A percentile compares a stretch with the other conserved stretches of the same genome.
Conservation (phyloP, 352 stramenopile species). For the Globisporangium apiculatum region DNA sequence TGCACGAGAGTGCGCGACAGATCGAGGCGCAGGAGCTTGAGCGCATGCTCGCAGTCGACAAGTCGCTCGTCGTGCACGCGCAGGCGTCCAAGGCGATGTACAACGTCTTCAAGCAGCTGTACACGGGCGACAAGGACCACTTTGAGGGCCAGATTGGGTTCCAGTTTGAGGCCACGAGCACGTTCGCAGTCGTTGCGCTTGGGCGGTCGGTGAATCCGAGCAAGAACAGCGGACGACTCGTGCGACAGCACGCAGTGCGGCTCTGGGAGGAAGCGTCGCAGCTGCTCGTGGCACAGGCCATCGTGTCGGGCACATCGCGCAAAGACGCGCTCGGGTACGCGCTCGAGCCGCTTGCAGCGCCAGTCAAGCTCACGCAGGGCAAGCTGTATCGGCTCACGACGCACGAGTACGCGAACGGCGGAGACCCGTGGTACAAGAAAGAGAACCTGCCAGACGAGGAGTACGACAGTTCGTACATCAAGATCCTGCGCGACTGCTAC, state of each 20-base stretch:
- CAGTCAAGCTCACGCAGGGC: slow-evolving; percentile 63
- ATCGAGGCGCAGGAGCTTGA: slow-evolving; percentile 69
- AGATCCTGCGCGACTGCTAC: slow-evolving; percentile 83
- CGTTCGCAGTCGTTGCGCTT: slow-evolving; percentile 74
- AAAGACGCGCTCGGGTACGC: slow-evolving; percentile 75
- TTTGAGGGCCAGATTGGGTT: slow-evolving; percentile 88
- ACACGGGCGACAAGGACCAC: slow-evolving; percentile 86
- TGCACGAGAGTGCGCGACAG: slow-evolving; percentile 40
- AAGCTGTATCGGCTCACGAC: slow-evolving; percentile 85
- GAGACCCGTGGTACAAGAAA: slow-evolving; percentile 88
- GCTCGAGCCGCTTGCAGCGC: slow-evolving; percentile 43
- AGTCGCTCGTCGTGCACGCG: slow-evolving; percentile 30
- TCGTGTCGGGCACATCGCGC: slow-evolving; percentile 50
- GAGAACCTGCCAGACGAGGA: slow-evolving; percentile 84
- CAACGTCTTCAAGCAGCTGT: slow-evolving; percentile 85
- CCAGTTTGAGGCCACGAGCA: slow-evolving; percentile 82
- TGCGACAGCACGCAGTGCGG: slow-evolving; percentile 68
- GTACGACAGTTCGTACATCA: slow-evolving; percentile 83
- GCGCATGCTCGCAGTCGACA: slow-evolving; percentile 39
- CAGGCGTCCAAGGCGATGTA: slow-evolving; percentile 70
- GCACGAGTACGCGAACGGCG: slow-evolving; percentile 82
- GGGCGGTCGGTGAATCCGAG: slow-evolving; percentile 69
- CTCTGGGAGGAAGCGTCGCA: slow-evolving; percentile 83
- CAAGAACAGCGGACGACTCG: slow-evolving; percentile 53
- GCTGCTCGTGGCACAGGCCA: slow-evolving; percentile 51